These are phyloP conservation scores for Stachybotrys chlorohalonatus DNA, from an alignment of 2,329 filamentous ascomycete genomes.

Conservation along the genomic window DNA sequence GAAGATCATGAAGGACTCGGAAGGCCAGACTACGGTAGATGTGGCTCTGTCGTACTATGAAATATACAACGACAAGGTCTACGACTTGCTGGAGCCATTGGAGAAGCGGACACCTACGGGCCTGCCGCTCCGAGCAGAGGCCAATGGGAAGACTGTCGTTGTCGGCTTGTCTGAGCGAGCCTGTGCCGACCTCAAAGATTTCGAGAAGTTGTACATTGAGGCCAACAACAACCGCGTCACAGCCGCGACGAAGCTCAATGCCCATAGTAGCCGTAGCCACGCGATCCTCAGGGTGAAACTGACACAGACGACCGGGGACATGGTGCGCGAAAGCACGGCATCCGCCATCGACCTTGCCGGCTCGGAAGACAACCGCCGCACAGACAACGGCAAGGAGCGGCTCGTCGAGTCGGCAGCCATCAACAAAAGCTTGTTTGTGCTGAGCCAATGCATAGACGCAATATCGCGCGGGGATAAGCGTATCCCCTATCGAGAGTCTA, in stretches of 20 bases:
- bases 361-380: slow-evolving; percentile 89
- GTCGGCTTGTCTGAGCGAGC: slow-evolving; percentile 76
- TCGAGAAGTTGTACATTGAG: slow-evolving; percentile 82
- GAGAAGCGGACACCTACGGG: slow-evolving; percentile 80
- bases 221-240: slow-evolving; percentile 87
- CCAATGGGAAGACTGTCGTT: slow-evolving; percentile 78
- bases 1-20: slow-evolving; percentile 74
- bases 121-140: slow-evolving; percentile 74
- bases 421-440: slow-evolving; percentile 92
- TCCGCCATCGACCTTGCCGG: slow-evolving; percentile 93
- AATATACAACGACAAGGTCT: slow-evolving; percentile 95
- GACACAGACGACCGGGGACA: slow-evolving; percentile 61
- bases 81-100: slow-evolving; percentile 76
- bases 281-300: slow-evolving; percentile 88
- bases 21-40: slow-evolving; percentile 58
- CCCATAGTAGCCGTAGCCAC: slow-evolving; percentile 82
- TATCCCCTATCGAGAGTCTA: slow-evolving; percentile 89
- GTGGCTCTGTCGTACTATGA: slow-evolving; percentile 88
- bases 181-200: slow-evolving; percentile 80
- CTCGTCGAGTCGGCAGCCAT: slow-evolving; percentile 94
- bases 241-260: slow-evolving; percentile 84
- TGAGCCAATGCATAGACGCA: slow-evolving; percentile 92
- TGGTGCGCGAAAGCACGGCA: slow-evolving; percentile 68
- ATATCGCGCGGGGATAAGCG: slow-evolving; percentile 68
- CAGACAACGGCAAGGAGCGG: slow-evolving; percentile 86